Percentiles rank a stretch among this genome's conserved stretches.
These are phyloP conservation scores for Coniophora puteana DNA, from an alignment of 1,284 basidiomycete species.

Conservation along the genomic window DNA sequence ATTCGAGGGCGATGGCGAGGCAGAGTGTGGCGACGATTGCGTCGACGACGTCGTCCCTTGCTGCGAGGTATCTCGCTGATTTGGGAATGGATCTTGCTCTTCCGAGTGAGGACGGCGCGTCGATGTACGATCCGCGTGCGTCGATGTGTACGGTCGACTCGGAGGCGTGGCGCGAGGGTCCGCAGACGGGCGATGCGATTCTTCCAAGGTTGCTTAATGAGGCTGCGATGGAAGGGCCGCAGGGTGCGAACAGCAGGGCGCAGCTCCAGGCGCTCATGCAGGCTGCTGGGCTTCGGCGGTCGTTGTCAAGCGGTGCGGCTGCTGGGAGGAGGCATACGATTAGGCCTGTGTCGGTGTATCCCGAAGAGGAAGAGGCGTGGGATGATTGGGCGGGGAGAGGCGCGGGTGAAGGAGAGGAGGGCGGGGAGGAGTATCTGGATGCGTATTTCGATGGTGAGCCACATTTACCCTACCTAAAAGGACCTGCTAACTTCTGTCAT, in stretches of 20 bases:
- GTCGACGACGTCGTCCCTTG: constrained; percentile 18
- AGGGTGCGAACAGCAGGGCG: no score
- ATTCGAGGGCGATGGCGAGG: no score
- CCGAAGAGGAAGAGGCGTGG: constrained; percentile 9
- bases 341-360: constrained; percentile 12
- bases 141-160: constrained; percentile 60
- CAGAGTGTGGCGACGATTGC: no score
- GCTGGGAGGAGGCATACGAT: neutral
- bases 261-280: no score
- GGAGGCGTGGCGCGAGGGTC: no score
- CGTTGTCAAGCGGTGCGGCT: constrained; percentile 6
- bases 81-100: constrained; percentile 39
- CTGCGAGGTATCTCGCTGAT: constrained; percentile 31
- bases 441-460: constrained; percentile 43
- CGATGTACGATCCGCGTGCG: constrained; percentile 30
- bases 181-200: constrained; percentile 54
- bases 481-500: constrained; percentile 7
- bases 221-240: no score
- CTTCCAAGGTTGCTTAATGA: constrained; percentile 35
- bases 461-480: constrained; percentile 1
- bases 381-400: constrained; percentile 7
- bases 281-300: neutral
- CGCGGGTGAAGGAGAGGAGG: constrained; percentile 39
- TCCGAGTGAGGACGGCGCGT: constrained; percentile 30
- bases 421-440: constrained; percentile 45